Evolutionary conservation across 2,329 filamentous ascomycete genomes (phyloP), one percentile per base, ranked within the genome.

Genomic region (Botrytis fragariae): DNA sequence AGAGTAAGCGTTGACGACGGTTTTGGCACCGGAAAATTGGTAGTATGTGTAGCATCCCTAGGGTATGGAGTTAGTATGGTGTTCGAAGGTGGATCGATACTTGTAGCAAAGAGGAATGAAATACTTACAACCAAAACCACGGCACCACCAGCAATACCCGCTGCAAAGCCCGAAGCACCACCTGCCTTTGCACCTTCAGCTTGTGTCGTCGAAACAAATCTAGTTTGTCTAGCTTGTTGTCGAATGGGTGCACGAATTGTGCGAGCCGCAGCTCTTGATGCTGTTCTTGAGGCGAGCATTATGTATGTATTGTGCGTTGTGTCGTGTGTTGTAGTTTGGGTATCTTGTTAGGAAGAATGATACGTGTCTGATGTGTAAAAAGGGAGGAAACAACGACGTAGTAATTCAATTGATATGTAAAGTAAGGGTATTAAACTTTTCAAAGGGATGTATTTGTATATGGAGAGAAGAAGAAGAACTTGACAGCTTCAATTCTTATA

Each of bases 31-130:
- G 6, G 86, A 88, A 79, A 85, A 85, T 69, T 86, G 82, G 80
- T 89, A 89, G 81, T 84, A 88, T 73, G 80, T 77, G 78, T 88
- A 89, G 45, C 85, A 85, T 10, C 83, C 74, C 79, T 80, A n/a
- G 20, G 35, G n/a, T 25, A 35, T 2, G 32, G 18, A 63, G 60
- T 69, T 51, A 65, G 61, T 59, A 48, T 45, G 20, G 71, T 16
- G n/a, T 39, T 39, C 35, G 18, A 61, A 61, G 22, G 59, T 12
- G 18, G 22, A n/a, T 12, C 16, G 5, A 5, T 39, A 16, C 8
- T 29, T 22, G 0, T 32, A 22, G n/a, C 14, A 65, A 22, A 65
- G n/a, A 18, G 22, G 25, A 35, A 32, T 25, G 2, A 9, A 35
- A 8, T 57, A 57, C 78, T 42, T 69, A 80, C 83, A 3, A 81